A percentile compares a stretch with the other conserved stretches of the same genome.
These are phyloP conservation scores for Leucocoprinus birnbaumii DNA, from an alignment of 768 basidiomycete species.

Conservation along the genomic window DNA sequence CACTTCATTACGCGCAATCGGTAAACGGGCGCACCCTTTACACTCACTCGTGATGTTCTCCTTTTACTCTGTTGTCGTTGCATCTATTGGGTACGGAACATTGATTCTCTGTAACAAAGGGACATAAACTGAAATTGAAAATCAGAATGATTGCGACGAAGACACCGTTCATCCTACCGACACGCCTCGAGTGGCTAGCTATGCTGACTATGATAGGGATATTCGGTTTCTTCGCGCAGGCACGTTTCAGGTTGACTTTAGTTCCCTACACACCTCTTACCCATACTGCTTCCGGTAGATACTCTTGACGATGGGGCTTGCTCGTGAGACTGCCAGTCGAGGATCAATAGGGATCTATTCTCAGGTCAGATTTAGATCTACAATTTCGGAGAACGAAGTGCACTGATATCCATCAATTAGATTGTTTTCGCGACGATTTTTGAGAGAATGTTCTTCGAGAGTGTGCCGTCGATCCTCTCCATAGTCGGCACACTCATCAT, in stretches of 20 bases:
- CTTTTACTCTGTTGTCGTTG: conserved; percentile 41
- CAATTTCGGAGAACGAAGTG: not conserved
- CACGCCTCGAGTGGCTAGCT: conserved; percentile 34
- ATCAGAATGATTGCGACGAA: conserved; percentile 40
- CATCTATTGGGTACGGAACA: conserved; percentile 27
- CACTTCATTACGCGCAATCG: conserved; percentile 52
- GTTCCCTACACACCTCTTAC: no score
- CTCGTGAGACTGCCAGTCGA: conserved; percentile 64
- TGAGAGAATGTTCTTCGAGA: conserved; percentile 64
- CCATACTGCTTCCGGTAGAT: not conserved
- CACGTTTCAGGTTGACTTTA: conserved; percentile 10
- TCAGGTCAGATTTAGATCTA: conserved; percentile 31
- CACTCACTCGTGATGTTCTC: conserved; percentile 69
- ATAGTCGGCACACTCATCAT: conserved; percentile 65
- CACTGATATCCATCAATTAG: conserved; percentile 26
- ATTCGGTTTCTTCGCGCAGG: conserved; percentile 48
- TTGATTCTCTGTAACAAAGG: no score
- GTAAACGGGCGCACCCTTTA: conserved; percentile 66
- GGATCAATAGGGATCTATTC: conserved; percentile 57
- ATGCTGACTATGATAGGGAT: conserved; percentile 46
- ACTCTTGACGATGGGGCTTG: conserved; percentile 42
- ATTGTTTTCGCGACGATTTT: conserved; percentile 68
- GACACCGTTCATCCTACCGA: conserved; percentile 39
- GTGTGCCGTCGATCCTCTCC: conserved; percentile 55
- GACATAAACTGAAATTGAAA: not conserved